phyloP scores from a whole-genome alignment of 441 rosid genomes.

The Populus hybrid region DNA sequence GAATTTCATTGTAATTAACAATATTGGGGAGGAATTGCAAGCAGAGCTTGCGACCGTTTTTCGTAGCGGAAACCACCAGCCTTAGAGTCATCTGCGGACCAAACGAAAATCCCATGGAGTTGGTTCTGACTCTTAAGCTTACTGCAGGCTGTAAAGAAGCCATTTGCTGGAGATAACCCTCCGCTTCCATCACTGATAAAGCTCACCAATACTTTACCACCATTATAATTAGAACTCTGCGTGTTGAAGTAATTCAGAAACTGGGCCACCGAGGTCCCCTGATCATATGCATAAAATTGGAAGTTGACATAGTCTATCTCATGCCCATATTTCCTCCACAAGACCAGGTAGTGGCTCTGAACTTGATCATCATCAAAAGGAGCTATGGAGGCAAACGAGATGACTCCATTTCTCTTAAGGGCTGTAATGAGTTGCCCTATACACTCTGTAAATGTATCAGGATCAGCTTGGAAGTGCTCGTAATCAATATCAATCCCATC shows the following conservation, averaged over 20 bases:
- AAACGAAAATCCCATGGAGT: slow-evolving; percentile 11
- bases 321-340: slow-evolving; percentile 10
- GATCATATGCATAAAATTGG: slow-evolving; percentile 16
- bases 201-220: slow-evolving; percentile 12
- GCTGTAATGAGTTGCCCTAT: slow-evolving; percentile 12
- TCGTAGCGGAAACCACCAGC: slow-evolving; percentile 12
- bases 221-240: slow-evolving; percentile 3
- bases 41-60: slow-evolving; percentile 13
- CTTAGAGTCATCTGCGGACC: slow-evolving; percentile 14
- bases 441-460: slow-evolving; percentile 8
- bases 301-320: slow-evolving; percentile 11
- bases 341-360: slow-evolving; percentile 6
- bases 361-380: slow-evolving; percentile 14
- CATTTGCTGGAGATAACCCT: slow-evolving; percentile 5
- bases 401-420: slow-evolving; percentile 5
- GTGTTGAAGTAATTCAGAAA: neutral
- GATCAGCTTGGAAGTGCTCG: slow-evolving; percentile 10
- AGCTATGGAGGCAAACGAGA: slow-evolving; percentile 13
- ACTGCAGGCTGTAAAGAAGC: slow-evolving; percentile 12
- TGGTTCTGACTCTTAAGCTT: slow-evolving; percentile 2
- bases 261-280: neutral
- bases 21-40: slow-evolving; percentile 6
- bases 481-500: slow-evolving; percentile 16
- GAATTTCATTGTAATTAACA: too few relatives aligned
- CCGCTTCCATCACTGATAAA: slow-evolving; percentile 12